Evolutionary conservation across 2,329 filamentous ascomycete species (phyloP), one percentile per base, ranked within the genome.

Genomic region (Akanthomyces uredinophilus): DNA sequence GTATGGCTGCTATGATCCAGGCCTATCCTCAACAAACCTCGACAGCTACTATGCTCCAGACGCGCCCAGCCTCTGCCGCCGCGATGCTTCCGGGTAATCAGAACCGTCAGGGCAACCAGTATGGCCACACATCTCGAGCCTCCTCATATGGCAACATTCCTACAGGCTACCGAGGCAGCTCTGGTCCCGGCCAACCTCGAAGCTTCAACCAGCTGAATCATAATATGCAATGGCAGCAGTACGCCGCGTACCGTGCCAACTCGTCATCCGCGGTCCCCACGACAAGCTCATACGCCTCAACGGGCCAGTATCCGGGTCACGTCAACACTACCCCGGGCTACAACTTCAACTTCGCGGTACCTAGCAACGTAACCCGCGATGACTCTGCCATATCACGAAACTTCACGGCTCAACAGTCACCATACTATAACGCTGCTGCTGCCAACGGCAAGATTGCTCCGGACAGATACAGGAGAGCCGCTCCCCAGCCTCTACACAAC

Each of bases 1-100:
- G 74, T 75, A 94, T 95, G 91, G 90, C 90, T 81, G 89, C 90
- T 76, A 82, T 94, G 81, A 88, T 93, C 72, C 91, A 94, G 79
- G 86, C 88, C 65, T 90, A 90, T 73, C 85, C 90, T 70, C 88
- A 91, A 78, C 88, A 91, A 77, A 86, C 87, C 71, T 82, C 83
- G 75, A 87, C 89, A 68, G 83, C 87, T 70, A 87, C 87, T 66
- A 89, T 92, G 83, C 86, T 93, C 70, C 89, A 92, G 75, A 84
- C 87, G 69, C 85, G 88, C 73, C 85, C 88, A 65, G 82, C 83
- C 60, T 88, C 89, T 64, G 70, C 69, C 52, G 66, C 70, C 59
- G 69, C 67, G 68, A 75, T 77, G 67, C 85, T 88, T 73, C 73
- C 82, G 61, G 72, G 77, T 56, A 72, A 78, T 61, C 83, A 83